Evolutionary conservation across 2,329 filamentous ascomycete species (phyloP), one percentile per base, ranked within the genome.

Genomic region (Phialocephala subalpina): DNA sequence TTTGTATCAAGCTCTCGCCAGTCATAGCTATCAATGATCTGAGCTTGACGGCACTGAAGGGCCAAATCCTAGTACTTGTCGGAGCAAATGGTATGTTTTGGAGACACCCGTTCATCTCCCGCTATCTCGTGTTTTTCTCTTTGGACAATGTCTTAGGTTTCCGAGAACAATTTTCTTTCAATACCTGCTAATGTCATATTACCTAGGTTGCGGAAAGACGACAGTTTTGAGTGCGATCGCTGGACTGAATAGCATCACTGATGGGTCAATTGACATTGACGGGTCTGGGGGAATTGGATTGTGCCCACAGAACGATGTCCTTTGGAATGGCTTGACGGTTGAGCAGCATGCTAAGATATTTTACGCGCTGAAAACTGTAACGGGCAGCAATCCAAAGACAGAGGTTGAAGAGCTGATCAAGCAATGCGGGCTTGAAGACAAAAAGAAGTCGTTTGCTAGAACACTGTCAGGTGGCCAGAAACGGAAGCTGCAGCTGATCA

Each of bases 401-500:
- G 80, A 85, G 0, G 84, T 92, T 25, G 77, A 81, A 33, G 81
- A 88, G 6, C 84, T 95, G 0, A 87, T 95, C 58, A 78, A 79
- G 3, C 83, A 87, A 0, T 89, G 95, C 69, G 94, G 97, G 74
- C 84, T 97, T 2, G 84, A 83, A 14, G 83, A 87, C 61, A 97
- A 97, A 79, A 80, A 87, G 45, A 86, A 87, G 47, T 90, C 93
- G 0, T 81, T 83, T 65, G 87, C 92, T 0, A 88, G 87, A 73
- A 95, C 92, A 0, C 82, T 97, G 0, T 97, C 93, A 1, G 94
- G 94, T 11, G 94, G 94, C 0, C 94, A 97, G 77, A 97, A 97
- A 80, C 85, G 94, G 59, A 97, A 97, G 77, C 83, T 97, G 8
- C 94, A 97, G 77, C 83, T 97, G 2, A 93, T 93, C 4, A 94